A percentile compares a stretch with the other conserved stretches of the same genome.
These are phyloP conservation scores for Theobroma cacao DNA, from an alignment of 345 rosid species.

Conservation along the genomic window DNA sequence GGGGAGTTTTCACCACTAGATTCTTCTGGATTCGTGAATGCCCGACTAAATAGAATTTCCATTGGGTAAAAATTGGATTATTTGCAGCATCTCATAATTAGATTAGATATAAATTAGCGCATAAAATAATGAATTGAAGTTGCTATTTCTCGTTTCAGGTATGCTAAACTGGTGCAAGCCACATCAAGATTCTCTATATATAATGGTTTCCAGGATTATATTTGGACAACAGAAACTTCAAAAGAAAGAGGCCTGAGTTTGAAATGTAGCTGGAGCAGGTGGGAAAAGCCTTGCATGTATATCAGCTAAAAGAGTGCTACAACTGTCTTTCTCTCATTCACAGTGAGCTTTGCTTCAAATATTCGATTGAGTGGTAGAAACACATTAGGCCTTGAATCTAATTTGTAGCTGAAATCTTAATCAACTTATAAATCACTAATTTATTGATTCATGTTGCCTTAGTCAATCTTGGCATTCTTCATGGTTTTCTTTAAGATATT, in stretches of 20 bases:
- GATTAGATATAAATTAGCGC: too few species aligned
- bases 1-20: neutral
- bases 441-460: constrained; percentile 5
- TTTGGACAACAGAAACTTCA: neutral
- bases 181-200: neutral
- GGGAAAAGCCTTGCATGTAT: neutral
- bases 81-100: neutral
- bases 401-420: constrained; percentile 10
- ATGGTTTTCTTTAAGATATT: constrained; percentile 12
- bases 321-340: constrained; percentile 8
- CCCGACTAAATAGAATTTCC: neutral
- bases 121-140: too few species aligned
- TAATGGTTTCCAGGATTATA: neutral
- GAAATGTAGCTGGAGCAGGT: neutral
- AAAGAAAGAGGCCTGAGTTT: neutral
- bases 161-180: neutral
- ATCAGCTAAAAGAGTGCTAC: neutral
- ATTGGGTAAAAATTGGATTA: neutral
- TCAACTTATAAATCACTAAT: constrained; percentile 13
- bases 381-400: neutral
- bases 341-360: neutral
- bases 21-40: neutral
- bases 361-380: neutral
- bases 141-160: too few species aligned
- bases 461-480: constrained; percentile 54